phyloP scores from a whole-genome alignment of 164 flowering plant genomes.

The Tetrastigma voinierianum region DNA sequence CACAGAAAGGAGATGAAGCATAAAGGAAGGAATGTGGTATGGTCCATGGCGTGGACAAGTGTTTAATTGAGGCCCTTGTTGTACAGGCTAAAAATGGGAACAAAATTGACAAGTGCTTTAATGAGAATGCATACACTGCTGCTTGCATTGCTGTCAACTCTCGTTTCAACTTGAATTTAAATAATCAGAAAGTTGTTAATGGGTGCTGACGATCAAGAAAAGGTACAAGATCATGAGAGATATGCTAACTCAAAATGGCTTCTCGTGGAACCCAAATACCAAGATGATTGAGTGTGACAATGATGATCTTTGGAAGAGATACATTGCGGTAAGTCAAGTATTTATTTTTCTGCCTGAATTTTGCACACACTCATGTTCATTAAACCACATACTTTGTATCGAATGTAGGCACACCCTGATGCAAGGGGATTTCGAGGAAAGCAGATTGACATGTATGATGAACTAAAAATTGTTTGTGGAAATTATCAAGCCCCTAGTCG shows the following conservation, averaged over 20 bases:
- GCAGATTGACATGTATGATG: constrained; percentile 45
- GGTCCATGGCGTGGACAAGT: constrained; percentile 45
- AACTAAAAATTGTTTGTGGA: constrained; percentile 40
- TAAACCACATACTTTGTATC: background rate
- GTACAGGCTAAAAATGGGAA: constrained; percentile 38
- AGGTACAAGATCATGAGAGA: constrained; percentile 35
- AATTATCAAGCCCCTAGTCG: constrained; percentile 41
- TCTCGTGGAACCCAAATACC: constrained; percentile 35
- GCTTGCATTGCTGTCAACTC: constrained; percentile 38
- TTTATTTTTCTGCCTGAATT: background rate
- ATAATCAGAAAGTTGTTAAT: constrained; percentile 37
- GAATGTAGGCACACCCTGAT: constrained; percentile 34
- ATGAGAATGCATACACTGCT: constrained; percentile 40
- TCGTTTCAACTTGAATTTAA: constrained; percentile 32
- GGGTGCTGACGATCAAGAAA: constrained; percentile 44
- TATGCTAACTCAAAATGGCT: constrained; percentile 35
- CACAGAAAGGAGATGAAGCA: constrained; percentile 35
- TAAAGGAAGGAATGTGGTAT: constrained; percentile 42
- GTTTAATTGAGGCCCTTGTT: constrained; percentile 37
- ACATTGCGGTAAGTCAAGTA: constrained; percentile 25
- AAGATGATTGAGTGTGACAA: constrained; percentile 34
- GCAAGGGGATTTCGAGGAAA: constrained; percentile 34
- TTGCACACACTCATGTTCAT: background rate
- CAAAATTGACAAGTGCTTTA: constrained; percentile 38
- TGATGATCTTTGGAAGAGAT: constrained; percentile 39